Base-by-base conservation (phyloP, 2,329 filamentous ascomycete genomes). In the Cladophialophora carrionii region DNA sequence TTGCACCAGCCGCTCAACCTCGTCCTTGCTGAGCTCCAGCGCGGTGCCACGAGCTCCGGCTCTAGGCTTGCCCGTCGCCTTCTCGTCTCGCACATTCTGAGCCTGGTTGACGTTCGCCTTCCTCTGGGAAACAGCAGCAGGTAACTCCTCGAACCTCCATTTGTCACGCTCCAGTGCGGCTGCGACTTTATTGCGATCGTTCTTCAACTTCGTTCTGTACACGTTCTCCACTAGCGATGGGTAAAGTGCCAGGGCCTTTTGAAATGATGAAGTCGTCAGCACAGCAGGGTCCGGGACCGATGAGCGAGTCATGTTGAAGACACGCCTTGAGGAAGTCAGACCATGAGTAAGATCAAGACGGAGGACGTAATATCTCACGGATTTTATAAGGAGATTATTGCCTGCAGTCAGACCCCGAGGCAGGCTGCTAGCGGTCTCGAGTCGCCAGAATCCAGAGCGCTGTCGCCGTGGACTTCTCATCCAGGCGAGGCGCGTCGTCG, bases 111-210 rank as follows among this genome's bases (percentile, higher is more conserved):
- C 57, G 14, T 64, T 48, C 37, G 63, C 66, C 55, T 71, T 61
- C 37, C 62, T 54, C 24, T 37, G 20, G 32, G 62, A 66, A 29
- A 79, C 26, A 1, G 63, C 22, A 7, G 32, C 59, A 0, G 78
- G 77, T 20, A 80, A 64, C 12, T 43, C 66, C 26, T 73, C 72
- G 69, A 79, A 81, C 32, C 79, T 73, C 74, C 76, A 79, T 9
- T 59, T 53, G 68, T 80, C 78, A 29, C 79, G 66, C 34, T 72
- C 56, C 7, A 76, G 37, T 29, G 76, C 78, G 6, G 70, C 72
- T 0, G 72, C 59, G 34, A 72, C 61, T 43, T 73, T 73, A 41
- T 70, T 71, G 29, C 60, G n/a, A 56, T 70, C 65, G 41, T 58
- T 58, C 56, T 70, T 66, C 8, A 69, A 24, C 29, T 72, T 72